Conservation (phyloP, 306 rosid species). For the Corylus avellana region DNA sequence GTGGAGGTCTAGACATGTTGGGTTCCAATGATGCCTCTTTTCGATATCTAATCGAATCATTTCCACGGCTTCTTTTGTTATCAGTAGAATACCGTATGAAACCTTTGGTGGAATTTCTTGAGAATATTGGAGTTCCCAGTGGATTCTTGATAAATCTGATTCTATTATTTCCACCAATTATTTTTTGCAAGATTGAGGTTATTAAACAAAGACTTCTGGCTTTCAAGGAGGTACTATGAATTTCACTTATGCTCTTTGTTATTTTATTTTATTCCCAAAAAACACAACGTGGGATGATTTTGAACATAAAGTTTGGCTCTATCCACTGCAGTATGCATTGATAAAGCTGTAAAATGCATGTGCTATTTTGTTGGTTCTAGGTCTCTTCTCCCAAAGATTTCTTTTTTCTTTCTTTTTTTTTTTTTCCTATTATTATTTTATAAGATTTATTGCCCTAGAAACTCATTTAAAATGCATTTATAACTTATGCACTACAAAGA, state of each 20-base stretch:
- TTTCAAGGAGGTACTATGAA: conserved; percentile 61
- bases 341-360: not conserved
- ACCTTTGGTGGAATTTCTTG: conserved; percentile 55
- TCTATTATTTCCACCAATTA: conserved; percentile 67
- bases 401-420: not conserved
- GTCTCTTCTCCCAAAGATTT: not conserved
- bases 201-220: conserved; percentile 53
- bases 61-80: conserved; percentile 67
- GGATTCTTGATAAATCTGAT: conserved; percentile 43
- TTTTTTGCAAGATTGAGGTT: conserved; percentile 47
- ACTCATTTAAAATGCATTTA: not conserved
- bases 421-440: not conserved
- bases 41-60: conserved; percentile 60
- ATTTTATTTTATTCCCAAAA: not conserved
- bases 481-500: not conserved
- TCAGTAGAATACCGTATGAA: conserved; percentile 53
- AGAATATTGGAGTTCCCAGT: conserved; percentile 52
- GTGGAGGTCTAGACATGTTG: conserved; percentile 70
- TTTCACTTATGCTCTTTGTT: not conserved
- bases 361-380: conserved; percentile 5
- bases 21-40: conserved; percentile 53
- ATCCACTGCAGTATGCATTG: not conserved
- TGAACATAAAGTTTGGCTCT: not conserved
- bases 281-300: not conserved
- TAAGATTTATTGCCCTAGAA: not conserved